phyloP scores from a whole-genome alignment of 1,139 yeast species.

The Taphrina flavorubra region DNA sequence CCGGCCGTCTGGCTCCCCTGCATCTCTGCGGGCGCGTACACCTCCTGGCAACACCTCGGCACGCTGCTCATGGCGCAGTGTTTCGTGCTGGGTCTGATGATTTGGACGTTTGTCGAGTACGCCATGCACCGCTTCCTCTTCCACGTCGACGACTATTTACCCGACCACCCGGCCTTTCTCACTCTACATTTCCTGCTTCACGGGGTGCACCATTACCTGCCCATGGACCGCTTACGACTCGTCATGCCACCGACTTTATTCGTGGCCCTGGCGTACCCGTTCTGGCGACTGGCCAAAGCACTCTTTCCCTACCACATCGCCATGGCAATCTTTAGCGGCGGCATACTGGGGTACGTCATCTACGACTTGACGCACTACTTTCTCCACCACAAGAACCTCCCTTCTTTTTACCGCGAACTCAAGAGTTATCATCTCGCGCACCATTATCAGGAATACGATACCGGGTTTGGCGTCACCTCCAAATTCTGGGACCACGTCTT shows the following conservation, averaged over 20 bases:
- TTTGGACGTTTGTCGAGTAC: constrained; percentile 94
- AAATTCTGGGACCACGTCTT: constrained; percentile 93
- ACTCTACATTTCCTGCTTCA: constrained; percentile 87
- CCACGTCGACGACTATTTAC: constrained; percentile 86
- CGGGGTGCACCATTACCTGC: constrained; percentile 95
- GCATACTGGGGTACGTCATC: constrained; percentile 86
- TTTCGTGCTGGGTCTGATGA: constrained; percentile 70
- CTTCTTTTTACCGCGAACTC: constrained; percentile 72
- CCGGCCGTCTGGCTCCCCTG: constrained; percentile 90
- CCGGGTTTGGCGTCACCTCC: constrained; percentile 95
- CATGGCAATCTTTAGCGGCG: constrained; percentile 83
- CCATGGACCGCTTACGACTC: constrained; percentile 91
- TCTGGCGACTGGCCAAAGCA: constrained; percentile 64
- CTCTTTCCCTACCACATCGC: constrained; percentile 61
- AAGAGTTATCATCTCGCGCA: constrained; percentile 89
- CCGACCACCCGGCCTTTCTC: constrained; percentile 75
- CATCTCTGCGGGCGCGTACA: constrained; percentile 60
- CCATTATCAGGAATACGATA: constrained; percentile 93
- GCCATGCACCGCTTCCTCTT: constrained; percentile 84
- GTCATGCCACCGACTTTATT: constrained; percentile 96
- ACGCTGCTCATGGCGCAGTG: constrained; percentile 46
- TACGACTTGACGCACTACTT: constrained; percentile 91
- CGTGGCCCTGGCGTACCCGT: constrained; percentile 62
- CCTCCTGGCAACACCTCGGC: constrained; percentile 51
- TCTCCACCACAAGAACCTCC: constrained; percentile 79